Conservation (phyloP, 129 eudicot species). For the Centaurea solstitialis region DNA sequence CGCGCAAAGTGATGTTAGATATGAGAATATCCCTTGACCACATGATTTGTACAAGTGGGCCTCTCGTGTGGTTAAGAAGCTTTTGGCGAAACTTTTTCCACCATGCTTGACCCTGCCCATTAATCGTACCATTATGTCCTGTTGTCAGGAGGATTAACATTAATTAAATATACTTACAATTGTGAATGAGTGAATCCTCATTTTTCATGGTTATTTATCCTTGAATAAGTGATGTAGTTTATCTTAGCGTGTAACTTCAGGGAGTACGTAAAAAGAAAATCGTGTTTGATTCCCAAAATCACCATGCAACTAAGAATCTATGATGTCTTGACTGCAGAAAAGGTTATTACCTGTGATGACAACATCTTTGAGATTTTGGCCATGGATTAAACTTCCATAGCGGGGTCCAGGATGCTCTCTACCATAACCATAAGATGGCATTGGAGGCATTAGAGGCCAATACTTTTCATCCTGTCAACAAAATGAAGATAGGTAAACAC, state of each 20-base stretch:
- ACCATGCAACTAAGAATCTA: background rate
- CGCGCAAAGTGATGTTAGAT: constrained; percentile 66
- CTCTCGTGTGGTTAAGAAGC: constrained; percentile 91
- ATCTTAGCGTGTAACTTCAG: background rate
- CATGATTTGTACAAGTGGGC: constrained; percentile 92
- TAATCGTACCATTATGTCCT: constrained; percentile 92
- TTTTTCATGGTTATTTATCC: background rate
- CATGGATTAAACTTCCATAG: constrained; percentile 82
- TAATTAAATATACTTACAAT: no score
- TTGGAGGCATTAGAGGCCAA: constrained; percentile 80
- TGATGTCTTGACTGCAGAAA: background rate
- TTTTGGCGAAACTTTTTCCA: constrained; percentile 77
- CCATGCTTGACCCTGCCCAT: constrained; percentile 99
- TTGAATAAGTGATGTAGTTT: background rate
- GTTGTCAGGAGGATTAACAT: constrained; percentile 34
- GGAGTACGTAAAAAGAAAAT: no score
- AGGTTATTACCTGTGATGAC: constrained; percentile 63
- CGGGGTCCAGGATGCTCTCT: constrained; percentile 81
- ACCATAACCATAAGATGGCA: constrained; percentile 85
- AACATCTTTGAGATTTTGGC: constrained; percentile 75
- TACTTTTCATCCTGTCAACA: constrained; percentile 62
- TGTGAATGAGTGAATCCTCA: no score
- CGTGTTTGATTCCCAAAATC: no score
- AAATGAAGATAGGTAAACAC: background rate
- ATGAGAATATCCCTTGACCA: constrained; percentile 71